A percentile compares a stretch with the other conserved stretches of the same genome.
Conservation (phyloP, 2,329 filamentous ascomycete species). For the Fusarium begoniae region DNA sequence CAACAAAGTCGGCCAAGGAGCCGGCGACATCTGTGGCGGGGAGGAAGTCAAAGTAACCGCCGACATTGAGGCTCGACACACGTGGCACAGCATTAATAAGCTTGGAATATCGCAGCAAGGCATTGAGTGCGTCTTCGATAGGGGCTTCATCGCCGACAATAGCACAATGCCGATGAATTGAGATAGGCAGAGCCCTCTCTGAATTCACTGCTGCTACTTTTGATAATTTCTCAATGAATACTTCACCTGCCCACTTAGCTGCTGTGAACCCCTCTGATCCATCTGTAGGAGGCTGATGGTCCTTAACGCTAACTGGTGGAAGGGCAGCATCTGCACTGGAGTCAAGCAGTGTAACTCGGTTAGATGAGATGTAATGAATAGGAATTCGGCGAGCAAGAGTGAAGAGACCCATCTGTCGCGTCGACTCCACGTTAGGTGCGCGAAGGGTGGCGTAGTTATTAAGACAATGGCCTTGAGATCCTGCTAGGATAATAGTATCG, state of each 20-base stretch:
- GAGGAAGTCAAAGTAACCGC: neutral
- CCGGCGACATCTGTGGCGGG: neutral
- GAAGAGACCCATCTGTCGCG: neutral
- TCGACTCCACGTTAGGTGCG: neutral
- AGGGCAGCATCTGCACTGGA: neutral
- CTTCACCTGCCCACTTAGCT: neutral
- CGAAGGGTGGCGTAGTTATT: neutral
- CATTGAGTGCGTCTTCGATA: neutral
- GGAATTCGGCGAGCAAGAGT: neutral
- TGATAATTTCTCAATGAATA: neutral
- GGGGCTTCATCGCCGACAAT: neutral
- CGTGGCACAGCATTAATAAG: neutral
- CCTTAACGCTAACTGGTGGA: neutral
- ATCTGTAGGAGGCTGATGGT: neutral
- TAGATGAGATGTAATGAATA: neutral
- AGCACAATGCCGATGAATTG: neutral
- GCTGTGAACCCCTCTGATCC: neutral
- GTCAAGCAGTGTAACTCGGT: neutral
- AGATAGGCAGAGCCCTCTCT: neutral
- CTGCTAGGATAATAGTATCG: neutral
- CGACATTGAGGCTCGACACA: neutral
- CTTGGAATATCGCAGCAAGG: neutral
- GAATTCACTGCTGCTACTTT: fast-evolving
- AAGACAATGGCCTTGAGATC: neutral
- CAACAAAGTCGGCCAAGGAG: neutral